Conservation (phyloP, 2,329 filamentous ascomycete genomes). For the Penicillium sp. region DNA sequence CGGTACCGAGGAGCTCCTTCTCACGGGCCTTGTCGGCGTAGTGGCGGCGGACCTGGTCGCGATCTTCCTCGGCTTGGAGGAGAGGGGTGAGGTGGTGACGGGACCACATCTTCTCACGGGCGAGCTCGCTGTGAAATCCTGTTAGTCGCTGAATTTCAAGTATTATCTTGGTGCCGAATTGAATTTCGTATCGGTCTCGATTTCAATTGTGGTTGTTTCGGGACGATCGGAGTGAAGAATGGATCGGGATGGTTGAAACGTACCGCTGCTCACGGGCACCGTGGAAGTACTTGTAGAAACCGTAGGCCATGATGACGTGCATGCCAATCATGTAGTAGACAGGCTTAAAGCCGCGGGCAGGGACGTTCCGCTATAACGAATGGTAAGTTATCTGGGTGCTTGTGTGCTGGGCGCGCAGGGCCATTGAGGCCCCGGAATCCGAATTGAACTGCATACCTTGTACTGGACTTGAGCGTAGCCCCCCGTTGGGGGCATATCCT, state of each 20-base stretch:
- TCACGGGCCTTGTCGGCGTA: conserved; percentile 86
- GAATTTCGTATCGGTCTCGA: not conserved
- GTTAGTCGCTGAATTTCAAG: not conserved
- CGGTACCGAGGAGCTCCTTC: conserved; percentile 83
- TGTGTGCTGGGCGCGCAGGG: conserved; percentile 2
- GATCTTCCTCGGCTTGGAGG: conserved; percentile 94
- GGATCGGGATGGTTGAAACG: conserved; percentile 35
- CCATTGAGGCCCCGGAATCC: not conserved
- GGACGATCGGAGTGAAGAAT: conserved; percentile 12
- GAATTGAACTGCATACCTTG: conserved; percentile 65
- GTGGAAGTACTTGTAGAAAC: conserved; percentile 82
- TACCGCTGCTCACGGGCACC: conserved; percentile 93
- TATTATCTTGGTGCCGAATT: not conserved
- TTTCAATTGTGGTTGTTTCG: conserved; percentile 13
- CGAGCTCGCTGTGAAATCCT: conserved; percentile 70
- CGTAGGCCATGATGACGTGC: conserved; percentile 79
- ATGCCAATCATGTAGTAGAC: conserved; percentile 75
- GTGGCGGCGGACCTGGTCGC: conserved; percentile 86
- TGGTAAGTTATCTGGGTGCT: conserved; percentile 6
- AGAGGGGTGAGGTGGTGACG: conserved; percentile 92
- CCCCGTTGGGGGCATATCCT: conserved; percentile 94
- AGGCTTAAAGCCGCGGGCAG: conserved; percentile 85
- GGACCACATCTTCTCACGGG: conserved; percentile 97
- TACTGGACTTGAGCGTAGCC: conserved; percentile 97
- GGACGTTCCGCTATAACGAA: conserved; percentile 75